Evolutionary conservation across 257 asterid species (phyloP).

Genomic region (Solanum pinnatisectum): DNA sequence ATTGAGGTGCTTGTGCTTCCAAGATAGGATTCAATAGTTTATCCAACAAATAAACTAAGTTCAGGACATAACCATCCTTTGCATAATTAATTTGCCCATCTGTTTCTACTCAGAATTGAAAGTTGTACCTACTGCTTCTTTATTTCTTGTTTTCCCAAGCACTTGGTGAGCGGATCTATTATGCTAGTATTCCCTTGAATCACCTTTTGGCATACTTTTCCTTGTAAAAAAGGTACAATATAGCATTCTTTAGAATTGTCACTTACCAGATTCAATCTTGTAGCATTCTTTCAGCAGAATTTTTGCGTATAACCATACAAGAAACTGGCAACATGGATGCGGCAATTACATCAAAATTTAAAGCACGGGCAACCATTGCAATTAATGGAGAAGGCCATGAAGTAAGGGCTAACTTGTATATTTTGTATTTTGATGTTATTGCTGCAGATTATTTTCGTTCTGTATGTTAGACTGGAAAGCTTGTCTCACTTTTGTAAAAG

Average conservation of each 20-base stretch:
- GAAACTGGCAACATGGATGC: conserved; percentile 52
- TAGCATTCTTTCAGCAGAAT: conserved; percentile 99
- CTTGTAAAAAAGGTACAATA: neutral
- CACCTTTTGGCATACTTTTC: neutral
- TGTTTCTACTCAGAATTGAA: neutral
- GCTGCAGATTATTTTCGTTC: neutral
- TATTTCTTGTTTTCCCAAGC: neutral
- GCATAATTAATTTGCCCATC: neutral
- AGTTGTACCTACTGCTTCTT: neutral
- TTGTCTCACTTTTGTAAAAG: neutral
- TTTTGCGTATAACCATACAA: conserved; percentile 66
- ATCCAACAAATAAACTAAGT: neutral
- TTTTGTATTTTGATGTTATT: neutral
- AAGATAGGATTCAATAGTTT: neutral
- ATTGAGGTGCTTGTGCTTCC: neutral
- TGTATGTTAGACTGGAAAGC: neutral
- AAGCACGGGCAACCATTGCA: conserved; percentile 19
- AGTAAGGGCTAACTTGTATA: conserved; percentile 32
- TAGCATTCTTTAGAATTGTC: conserved; percentile 17
- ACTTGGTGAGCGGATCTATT: neutral
- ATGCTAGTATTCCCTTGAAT: neutral
- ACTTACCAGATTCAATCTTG: conserved; percentile 80
- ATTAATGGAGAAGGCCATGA: conserved; percentile 50
- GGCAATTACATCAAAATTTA: conserved; percentile 23
- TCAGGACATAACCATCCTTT: neutral